Conservation (phyloP, 2,329 filamentous ascomycete genomes). For the Penicillium sp. region DNA sequence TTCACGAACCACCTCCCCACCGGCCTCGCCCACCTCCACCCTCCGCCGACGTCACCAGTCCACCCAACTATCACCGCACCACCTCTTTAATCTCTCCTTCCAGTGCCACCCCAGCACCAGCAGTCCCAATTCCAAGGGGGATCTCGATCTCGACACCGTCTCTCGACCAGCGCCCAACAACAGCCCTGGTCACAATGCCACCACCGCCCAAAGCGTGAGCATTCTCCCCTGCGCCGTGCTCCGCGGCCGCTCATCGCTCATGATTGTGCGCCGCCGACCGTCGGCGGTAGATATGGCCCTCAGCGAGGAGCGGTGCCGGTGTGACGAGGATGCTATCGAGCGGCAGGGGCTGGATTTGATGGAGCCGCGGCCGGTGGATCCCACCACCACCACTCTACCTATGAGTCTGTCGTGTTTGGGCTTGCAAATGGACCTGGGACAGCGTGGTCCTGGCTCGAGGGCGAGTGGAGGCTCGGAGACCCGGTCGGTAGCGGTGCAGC, state of each 20-base stretch:
- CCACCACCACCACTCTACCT: conserved; percentile 24
- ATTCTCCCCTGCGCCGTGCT: conserved; percentile 33
- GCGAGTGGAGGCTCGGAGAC: not conserved
- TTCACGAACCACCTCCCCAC: conserved; percentile 32
- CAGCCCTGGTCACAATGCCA: not conserved
- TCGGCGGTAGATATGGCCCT: conserved; percentile 49
- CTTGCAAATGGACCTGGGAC: not conserved
- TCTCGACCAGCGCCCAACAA: too few species aligned
- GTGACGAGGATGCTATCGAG: conserved; percentile 42
- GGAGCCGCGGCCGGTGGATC: conserved; percentile 48
- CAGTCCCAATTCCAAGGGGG: too few species aligned
- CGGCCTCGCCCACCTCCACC: conserved; percentile 24
- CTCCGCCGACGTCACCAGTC: conserved; percentile 7
- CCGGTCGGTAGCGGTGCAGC: conserved; percentile 10
- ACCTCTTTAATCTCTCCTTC: conserved; percentile 27
- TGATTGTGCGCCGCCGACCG: conserved; percentile 43
- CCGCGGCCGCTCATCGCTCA: conserved; percentile 33
- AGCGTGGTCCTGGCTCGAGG: not conserved
- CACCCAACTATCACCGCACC: conserved; percentile 13
- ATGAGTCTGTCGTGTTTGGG: conserved; percentile 8
- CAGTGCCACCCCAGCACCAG: conserved; percentile 14
- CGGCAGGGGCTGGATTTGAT: conserved; percentile 45
- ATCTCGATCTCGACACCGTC: too few species aligned
- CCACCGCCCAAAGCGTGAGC: conserved; percentile 14
- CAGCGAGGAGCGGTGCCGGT: conserved; percentile 45